phyloP scores from a whole-genome alignment of 106 monocot species.

The Posidonia australis region DNA sequence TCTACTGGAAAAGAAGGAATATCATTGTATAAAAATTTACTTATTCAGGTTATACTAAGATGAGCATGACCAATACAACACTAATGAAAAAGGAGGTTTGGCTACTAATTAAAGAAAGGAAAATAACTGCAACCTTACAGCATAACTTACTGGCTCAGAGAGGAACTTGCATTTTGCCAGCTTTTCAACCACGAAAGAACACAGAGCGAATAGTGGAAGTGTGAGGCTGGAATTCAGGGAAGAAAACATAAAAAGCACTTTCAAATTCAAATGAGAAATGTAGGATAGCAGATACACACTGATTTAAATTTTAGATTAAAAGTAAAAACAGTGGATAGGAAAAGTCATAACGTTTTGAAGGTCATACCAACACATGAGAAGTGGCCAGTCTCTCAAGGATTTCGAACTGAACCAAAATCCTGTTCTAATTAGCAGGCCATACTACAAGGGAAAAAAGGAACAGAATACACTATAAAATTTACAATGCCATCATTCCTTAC shows the following conservation, averaged over 20 bases:
- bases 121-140: neutral
- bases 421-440: slow-evolving; percentile 65
- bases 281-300: neutral
- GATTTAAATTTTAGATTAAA: neutral
- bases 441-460: slow-evolving; percentile 29
- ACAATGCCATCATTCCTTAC: neutral
- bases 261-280: too few species aligned
- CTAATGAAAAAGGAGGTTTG: too few species aligned
- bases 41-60: too few species aligned
- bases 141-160: slow-evolving; percentile 43
- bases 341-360: neutral
- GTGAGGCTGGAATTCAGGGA: slow-evolving; percentile 35
- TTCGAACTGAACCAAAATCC: slow-evolving; percentile 79
- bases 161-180: slow-evolving; percentile 30
- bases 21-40: too few species aligned
- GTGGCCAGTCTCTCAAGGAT: slow-evolving; percentile 66
- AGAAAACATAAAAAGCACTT: neutral
- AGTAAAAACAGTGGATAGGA: neutral
- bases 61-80: too few species aligned
- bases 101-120: too few species aligned
- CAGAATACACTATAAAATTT: neutral
- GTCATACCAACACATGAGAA: slow-evolving; percentile 71
- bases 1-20: too few species aligned
- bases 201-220: slow-evolving; percentile 42
- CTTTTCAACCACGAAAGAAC: slow-evolving; percentile 50